Percentiles rank a stretch among this genome's conserved stretches.
These are phyloP conservation scores for Elymus sibiricus DNA, from an alignment of 176 grass and related monocot genomes.

Conservation along the genomic window DNA sequence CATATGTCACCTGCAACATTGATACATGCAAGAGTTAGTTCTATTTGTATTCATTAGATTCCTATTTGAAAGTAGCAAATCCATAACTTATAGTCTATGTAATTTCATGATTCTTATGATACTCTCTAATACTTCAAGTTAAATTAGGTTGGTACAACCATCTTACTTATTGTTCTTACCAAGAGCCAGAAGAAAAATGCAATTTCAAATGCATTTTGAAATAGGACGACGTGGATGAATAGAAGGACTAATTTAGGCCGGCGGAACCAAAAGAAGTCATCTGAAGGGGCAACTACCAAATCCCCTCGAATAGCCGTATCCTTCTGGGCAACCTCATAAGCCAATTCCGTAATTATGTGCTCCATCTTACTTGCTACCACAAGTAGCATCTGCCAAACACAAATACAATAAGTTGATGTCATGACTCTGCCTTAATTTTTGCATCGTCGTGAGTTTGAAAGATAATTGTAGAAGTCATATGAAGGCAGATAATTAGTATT, in stretches of 20 bases:
- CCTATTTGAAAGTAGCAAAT: neutral
- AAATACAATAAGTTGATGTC: neutral
- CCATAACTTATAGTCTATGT: neutral
- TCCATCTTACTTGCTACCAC: slow-evolving; percentile 76
- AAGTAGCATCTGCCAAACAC: slow-evolving; percentile 46
- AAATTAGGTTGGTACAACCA: neutral
- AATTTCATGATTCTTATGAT: neutral
- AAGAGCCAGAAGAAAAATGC: slow-evolving; percentile 80
- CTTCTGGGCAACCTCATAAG: slow-evolving; percentile 68
- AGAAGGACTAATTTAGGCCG: slow-evolving; percentile 66
- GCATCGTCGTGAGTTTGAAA: neutral
- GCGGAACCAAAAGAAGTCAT: slow-evolving; percentile 75
- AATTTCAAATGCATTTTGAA: slow-evolving; percentile 85
- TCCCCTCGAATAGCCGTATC: slow-evolving; percentile 44
- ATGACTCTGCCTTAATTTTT: neutral
- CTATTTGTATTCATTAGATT: neutral
- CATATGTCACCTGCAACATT: slow-evolving; percentile 41
- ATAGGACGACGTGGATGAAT: slow-evolving; percentile 75
- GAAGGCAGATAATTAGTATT: neutral
- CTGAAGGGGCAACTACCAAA: slow-evolving; percentile 64
- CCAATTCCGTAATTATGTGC: slow-evolving; percentile 77
- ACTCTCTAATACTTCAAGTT: neutral
- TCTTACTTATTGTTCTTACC: slow-evolving; percentile 34
- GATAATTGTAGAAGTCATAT: neutral
- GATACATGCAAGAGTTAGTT: neutral